Evolutionary conservation across 23 red algal species (phyloP).

Genomic region (Gracilariopsis chorda): DNA sequence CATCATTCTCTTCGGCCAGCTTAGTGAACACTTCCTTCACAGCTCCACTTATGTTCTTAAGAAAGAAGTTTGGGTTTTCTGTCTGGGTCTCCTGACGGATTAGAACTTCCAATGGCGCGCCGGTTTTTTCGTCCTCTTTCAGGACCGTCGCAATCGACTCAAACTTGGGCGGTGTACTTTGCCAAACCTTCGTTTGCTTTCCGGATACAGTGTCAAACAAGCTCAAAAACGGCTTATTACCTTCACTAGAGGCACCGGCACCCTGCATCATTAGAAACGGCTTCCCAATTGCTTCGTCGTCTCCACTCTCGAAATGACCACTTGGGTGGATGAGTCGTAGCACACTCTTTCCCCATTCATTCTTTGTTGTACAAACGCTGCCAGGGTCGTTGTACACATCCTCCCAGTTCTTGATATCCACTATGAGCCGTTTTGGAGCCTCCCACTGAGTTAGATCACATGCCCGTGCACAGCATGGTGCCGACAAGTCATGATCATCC

Average conservation of each 20-base stretch:
- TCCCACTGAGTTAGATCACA: slow-evolving; percentile 54
- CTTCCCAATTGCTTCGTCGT: slow-evolving; percentile 12
- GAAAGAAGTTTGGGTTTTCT: slow-evolving; percentile 76
- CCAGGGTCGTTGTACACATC: slow-evolving; percentile 89
- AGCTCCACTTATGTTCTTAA: slow-evolving; percentile 33
- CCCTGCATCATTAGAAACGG: slow-evolving; percentile 74
- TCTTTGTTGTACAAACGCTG: slow-evolving; percentile 55
- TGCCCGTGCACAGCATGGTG: slow-evolving; percentile 29
- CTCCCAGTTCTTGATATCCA: slow-evolving; percentile 89
- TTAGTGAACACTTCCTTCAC: slow-evolving; percentile 15
- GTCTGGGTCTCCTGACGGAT: slow-evolving; percentile 60
- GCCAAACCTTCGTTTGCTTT: slow-evolving; percentile 71
- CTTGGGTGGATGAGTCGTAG: slow-evolving; percentile 67
- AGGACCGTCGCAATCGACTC: slow-evolving; percentile 67
- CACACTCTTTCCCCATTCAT: slow-evolving; percentile 72
- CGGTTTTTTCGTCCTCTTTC: slow-evolving; percentile 54
- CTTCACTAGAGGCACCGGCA: slow-evolving; percentile 81
- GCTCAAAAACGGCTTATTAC: slow-evolving; percentile 76
- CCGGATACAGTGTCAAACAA: slow-evolving; percentile 68
- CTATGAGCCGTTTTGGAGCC: slow-evolving; percentile 43
- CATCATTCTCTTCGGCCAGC: slow-evolving; percentile 9
- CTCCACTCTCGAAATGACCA: slow-evolving; percentile 7
- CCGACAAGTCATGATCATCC: background rate
- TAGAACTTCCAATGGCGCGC: slow-evolving; percentile 52
- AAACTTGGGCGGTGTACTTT: slow-evolving; percentile 73